phyloP scores from a whole-genome alignment of 768 basidiomycete genomes.

The Mycena kentingensis region DNA sequence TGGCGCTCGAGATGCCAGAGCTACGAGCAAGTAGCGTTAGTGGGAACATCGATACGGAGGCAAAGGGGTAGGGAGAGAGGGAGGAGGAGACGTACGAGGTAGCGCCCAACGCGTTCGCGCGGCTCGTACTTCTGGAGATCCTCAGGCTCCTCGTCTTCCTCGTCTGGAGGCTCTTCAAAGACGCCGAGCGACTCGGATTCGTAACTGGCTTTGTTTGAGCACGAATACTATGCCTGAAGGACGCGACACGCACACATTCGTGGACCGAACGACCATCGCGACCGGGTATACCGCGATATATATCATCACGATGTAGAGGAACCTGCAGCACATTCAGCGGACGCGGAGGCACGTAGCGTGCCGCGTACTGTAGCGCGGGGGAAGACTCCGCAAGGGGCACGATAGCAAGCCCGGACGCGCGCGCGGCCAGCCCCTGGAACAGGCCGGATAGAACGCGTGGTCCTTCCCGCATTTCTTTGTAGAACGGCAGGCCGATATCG shows the following conservation, averaged over 20 bases:
- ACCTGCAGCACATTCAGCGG: constrained; percentile 37
- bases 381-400: constrained; percentile 51
- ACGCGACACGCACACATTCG: constrained; percentile 50
- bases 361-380: constrained; percentile 66
- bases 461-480: constrained; percentile 39
- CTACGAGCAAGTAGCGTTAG: no score
- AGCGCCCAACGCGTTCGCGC: constrained; percentile 47
- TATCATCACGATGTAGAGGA: constrained; percentile 81
- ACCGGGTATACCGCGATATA: constrained; percentile 61
- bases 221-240: not conserved
- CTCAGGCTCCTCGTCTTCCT: constrained; percentile 51
- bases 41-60: constrained; percentile 31
- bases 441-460: constrained; percentile 46
- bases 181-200: constrained; percentile 75
- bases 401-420: constrained; percentile 56
- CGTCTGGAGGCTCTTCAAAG: constrained; percentile 54
- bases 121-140: constrained; percentile 38
- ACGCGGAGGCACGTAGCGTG: not conserved
- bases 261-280: constrained; percentile 64
- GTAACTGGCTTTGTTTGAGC: constrained; percentile 43
- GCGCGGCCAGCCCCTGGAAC: constrained; percentile 55
- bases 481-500: constrained; percentile 43
- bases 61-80: not conserved
- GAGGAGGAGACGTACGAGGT: constrained; percentile 24
- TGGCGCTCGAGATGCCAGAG: constrained; percentile 68